Percentiles rank a stretch among this genome's conserved stretches.
Evolutionary conservation across 1,284 basidiomycete genomes (phyloP).

Genomic region (Tylopilus microsporus): DNA sequence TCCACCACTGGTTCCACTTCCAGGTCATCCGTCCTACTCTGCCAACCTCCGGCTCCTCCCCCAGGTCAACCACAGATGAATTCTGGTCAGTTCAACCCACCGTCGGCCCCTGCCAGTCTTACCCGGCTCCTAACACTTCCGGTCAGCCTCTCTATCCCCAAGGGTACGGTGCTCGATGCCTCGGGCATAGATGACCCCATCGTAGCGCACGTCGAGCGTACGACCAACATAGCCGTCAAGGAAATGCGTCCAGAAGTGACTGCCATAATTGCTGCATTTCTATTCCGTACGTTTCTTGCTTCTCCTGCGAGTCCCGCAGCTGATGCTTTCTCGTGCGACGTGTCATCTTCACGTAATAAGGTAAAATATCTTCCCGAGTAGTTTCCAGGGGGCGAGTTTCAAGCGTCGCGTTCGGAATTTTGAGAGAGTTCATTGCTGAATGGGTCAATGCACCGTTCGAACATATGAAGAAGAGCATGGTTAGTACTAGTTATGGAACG

Average conservation of each 20-base stretch:
- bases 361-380: slow-evolving; percentile 22
- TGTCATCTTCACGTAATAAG: background rate
- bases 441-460: slow-evolving; percentile 24
- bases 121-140: slow-evolving; percentile 34
- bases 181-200: slow-evolving; percentile 18
- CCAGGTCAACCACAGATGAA: slow-evolving; percentile 20
- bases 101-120: slow-evolving; percentile 40
- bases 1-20: too few relatives aligned
- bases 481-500: too few relatives aligned
- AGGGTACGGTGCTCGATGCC: slow-evolving; percentile 30
- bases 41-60: too few relatives aligned
- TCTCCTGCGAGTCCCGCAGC: background rate
- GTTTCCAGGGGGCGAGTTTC: slow-evolving; percentile 23
- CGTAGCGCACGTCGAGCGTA: slow-evolving; percentile 13
- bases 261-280: slow-evolving; percentile 18
- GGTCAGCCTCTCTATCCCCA: slow-evolving; percentile 31
- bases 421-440: slow-evolving; percentile 1
- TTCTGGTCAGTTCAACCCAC: slow-evolving; percentile 38
- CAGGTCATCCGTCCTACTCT: too few relatives aligned
- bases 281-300: slow-evolving; percentile 15
- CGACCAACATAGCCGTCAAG: slow-evolving; percentile 5
- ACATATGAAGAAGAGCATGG: slow-evolving; percentile 10
- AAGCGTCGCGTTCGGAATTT: slow-evolving; percentile 13
- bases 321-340: background rate
- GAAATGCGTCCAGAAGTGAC: slow-evolving; percentile 20